A percentile compares a stretch with the other conserved stretches of the same genome.
These are phyloP conservation scores for Cladosporium sp. DNA, from an alignment of 2,329 filamentous ascomycete genomes.

Conservation along the genomic window DNA sequence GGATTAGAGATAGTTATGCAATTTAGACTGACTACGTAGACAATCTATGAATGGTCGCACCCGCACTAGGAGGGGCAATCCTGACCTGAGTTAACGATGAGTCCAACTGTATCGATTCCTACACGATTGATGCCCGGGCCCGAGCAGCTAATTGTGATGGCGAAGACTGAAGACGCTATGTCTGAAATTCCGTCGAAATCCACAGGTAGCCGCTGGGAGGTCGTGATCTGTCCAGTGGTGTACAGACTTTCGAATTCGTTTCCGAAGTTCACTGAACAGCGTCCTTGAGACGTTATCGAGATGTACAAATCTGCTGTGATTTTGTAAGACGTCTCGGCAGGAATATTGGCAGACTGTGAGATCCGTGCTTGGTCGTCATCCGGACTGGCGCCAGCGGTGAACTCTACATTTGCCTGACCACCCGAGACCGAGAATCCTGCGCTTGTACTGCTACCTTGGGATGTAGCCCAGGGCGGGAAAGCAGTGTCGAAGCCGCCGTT, in stretches of 20 bases:
- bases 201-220: not conserved
- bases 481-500: slow-evolving; percentile 11
- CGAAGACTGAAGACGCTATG: not conserved
- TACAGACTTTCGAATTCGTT: slow-evolving; percentile 12
- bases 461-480: not conserved
- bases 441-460: not conserved
- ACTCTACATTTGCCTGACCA: not conserved
- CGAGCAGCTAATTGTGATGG: not conserved
- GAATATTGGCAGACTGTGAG: not conserved
- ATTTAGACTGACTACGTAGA: not conserved
- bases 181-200: not conserved
- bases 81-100: slow-evolving; percentile 3
- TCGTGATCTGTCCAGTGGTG: slow-evolving; percentile 4
- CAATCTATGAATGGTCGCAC: not conserved
- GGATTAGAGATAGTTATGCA: not conserved
- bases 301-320: slow-evolving; percentile 1
- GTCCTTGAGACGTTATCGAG: not conserved
- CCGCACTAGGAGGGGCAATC: not conserved
- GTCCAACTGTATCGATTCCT: not conserved
- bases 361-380: not conserved
- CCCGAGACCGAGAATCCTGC: not conserved
- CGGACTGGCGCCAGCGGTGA: not conserved
- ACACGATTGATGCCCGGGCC: not conserved
- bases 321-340: not conserved
- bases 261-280: slow-evolving; percentile 1